Conservation (phyloP, 2,329 filamentous ascomycete species). For the Fusarium abutilonis region DNA sequence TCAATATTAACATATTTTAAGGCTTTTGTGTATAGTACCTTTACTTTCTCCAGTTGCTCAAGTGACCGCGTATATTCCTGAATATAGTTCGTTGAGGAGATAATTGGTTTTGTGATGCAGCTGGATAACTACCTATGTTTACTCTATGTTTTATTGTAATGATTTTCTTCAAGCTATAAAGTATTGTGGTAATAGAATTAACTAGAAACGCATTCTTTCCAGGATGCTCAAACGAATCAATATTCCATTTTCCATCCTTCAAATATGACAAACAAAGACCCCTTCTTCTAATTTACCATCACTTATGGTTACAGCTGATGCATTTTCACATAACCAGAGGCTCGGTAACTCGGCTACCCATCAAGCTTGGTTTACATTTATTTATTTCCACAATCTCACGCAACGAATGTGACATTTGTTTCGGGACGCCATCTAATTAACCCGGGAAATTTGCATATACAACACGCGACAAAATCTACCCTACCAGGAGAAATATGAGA, state of each 20-base stretch:
- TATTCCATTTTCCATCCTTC: background rate
- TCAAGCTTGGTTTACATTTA: conserved; percentile 15
- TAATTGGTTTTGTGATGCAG: too few relatives aligned
- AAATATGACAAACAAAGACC: conserved; percentile 16
- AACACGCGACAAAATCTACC: conserved; percentile 7
- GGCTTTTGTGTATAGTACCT: too few relatives aligned
- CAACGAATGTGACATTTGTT: conserved; percentile 29
- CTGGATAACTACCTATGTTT: too few relatives aligned
- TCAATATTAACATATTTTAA: too few relatives aligned
- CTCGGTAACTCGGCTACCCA: conserved; percentile 3
- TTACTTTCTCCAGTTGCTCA: too few relatives aligned
- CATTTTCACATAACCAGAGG: conserved; percentile 2
- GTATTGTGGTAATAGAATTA: too few relatives aligned
- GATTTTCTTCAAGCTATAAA: too few relatives aligned
- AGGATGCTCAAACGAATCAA: background rate
- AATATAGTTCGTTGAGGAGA: too few relatives aligned
- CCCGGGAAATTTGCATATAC: conserved; percentile 25
- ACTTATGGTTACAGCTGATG: conserved; percentile 16
- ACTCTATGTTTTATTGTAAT: too few relatives aligned
- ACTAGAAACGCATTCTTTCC: too few relatives aligned
- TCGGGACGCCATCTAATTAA: conserved; percentile 13
- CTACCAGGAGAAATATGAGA: conserved; percentile 10
- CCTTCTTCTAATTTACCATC: conserved; percentile 16
- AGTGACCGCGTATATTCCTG: too few relatives aligned
- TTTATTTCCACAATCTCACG: conserved; percentile 32